phyloP scores from a whole-genome alignment of 2,329 filamentous ascomycete species.

The Aschersonia sp. region DNA sequence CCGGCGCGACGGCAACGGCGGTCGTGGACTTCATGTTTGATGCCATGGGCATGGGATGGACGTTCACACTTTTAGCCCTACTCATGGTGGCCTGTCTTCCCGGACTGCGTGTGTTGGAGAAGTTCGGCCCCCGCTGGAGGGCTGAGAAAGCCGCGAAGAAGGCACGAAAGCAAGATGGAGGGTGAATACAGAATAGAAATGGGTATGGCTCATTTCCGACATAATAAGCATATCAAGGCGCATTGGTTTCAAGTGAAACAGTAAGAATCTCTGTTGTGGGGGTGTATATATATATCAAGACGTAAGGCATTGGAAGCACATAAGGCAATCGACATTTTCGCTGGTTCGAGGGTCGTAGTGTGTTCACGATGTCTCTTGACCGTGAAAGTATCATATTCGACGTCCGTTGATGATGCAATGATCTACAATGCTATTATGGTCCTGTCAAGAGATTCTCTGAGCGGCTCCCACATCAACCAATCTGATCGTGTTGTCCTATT shows the following conservation, averaged over 20 bases:
- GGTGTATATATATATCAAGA: no score
- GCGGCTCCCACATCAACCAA: constrained; percentile 90
- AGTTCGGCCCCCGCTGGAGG: constrained; percentile 33
- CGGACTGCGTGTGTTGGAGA: constrained; percentile 32
- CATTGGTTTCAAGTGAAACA: no score
- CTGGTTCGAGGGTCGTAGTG: no score
- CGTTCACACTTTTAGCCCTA: constrained; percentile 42
- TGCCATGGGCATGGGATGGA: constrained; percentile 44
- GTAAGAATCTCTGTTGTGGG: no score
- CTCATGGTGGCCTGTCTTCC: constrained; percentile 34
- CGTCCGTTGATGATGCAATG: background rate
- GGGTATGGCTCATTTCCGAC: no score
- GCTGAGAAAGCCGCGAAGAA: constrained; percentile 27
- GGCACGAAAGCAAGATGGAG: background rate
- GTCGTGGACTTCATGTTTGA: constrained; percentile 44
- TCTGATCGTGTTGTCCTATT: constrained; percentile 82
- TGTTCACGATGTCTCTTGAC: background rate
- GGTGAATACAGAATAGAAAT: no score
- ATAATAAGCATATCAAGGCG: no score
- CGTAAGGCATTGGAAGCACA: no score
- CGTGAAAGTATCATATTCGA: background rate
- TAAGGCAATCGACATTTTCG: no score
- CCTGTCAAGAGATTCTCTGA: constrained; percentile 52
- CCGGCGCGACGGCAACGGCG: constrained; percentile 43
- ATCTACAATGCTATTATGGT: constrained; percentile 38